Conservation (phyloP, 352 stramenopile species). For the Globisporangium paroecandrum region DNA sequence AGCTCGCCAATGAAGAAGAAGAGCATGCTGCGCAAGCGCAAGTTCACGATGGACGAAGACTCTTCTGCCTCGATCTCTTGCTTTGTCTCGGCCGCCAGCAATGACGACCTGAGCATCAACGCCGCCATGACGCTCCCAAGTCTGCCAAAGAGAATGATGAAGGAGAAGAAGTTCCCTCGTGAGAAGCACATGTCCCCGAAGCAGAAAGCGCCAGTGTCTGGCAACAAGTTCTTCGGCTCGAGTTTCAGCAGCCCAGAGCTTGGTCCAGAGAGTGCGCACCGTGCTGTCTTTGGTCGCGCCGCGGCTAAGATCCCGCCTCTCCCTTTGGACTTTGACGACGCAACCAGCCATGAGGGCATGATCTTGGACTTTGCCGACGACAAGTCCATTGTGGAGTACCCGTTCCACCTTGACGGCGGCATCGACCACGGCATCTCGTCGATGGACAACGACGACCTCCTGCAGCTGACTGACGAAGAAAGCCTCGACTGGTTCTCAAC, state of each 20-base stretch:
- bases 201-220: constrained; percentile 49
- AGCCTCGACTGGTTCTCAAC: constrained; percentile 79
- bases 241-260: constrained; percentile 25
- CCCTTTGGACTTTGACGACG: constrained; percentile 56
- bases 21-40: constrained; percentile 64
- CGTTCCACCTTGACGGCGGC: constrained; percentile 44
- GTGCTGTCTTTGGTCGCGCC: constrained; percentile 32
- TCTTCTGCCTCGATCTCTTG: background rate
- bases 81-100: constrained; percentile 23
- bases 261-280: constrained; percentile 30
- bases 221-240: constrained; percentile 39
- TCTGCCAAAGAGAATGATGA: constrained; percentile 63
- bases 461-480: constrained; percentile 80
- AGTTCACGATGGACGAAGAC: constrained; percentile 41
- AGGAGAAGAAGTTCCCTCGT: constrained; percentile 53
- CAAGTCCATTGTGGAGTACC: constrained; percentile 57
- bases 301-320: constrained; percentile 22
- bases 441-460: constrained; percentile 79
- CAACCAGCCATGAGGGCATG: constrained; percentile 35
- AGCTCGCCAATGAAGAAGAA: constrained; percentile 49
- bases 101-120: constrained; percentile 23
- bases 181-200: constrained; percentile 76
- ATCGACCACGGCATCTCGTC: constrained; percentile 59
- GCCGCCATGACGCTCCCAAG: constrained; percentile 31
- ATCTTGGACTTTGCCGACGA: constrained; percentile 81